Evolutionary conservation across 2,329 filamentous ascomycete species (phyloP).

Genomic region (Xylariales sp.): DNA sequence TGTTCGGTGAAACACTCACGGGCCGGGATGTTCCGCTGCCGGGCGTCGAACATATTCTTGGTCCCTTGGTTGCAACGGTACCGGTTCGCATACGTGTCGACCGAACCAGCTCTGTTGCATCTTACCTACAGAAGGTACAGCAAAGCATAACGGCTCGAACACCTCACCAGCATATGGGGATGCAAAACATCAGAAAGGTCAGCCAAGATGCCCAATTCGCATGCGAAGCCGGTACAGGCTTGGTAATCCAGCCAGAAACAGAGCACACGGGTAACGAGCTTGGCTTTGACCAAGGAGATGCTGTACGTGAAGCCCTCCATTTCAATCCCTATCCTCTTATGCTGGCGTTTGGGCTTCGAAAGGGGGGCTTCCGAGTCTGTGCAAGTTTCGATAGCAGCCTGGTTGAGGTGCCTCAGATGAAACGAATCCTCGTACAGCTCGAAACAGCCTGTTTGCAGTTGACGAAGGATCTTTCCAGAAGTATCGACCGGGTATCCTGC

Average conservation of each 20-base stretch:
- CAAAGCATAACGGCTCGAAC: not conserved
- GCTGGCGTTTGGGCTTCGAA: not conserved
- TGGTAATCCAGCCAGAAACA: not conserved
- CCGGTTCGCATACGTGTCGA: not conserved
- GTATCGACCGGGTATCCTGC: not conserved
- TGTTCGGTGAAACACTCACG: not conserved
- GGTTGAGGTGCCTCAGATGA: not conserved
- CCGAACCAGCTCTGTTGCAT: not conserved
- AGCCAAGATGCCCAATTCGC: not conserved
- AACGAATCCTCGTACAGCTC: not conserved
- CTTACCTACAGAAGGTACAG: not conserved
- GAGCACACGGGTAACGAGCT: not conserved
- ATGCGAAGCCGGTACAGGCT: not conserved
- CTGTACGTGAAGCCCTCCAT: not conserved
- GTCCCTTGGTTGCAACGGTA: not conserved
- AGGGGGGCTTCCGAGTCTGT: not conserved
- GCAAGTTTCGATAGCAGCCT: not conserved
- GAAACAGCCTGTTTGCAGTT: not conserved
- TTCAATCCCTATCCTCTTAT: not conserved
- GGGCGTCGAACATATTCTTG: not conserved
- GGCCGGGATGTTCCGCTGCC: not conserved
- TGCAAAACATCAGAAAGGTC: not conserved
- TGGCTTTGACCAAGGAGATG: not conserved
- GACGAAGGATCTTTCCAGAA: not conserved
- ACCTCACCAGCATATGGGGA: not conserved